Evolutionary conservation across 129 eudicot genomes (phyloP).

Genomic region (Escallonia rubra): DNA sequence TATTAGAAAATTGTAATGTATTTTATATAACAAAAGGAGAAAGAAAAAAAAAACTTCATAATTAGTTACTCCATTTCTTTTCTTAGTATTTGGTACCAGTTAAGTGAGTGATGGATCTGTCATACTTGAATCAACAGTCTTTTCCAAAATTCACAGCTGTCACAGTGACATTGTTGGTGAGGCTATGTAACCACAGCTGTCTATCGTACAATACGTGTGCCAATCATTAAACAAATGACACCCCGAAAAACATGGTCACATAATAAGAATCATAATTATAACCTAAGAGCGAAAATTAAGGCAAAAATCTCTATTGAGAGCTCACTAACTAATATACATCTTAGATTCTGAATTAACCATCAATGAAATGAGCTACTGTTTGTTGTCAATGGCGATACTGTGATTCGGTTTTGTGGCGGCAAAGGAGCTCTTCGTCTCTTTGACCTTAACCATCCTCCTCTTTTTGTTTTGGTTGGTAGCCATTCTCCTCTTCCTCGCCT

Average conservation of each 20-base stretch:
- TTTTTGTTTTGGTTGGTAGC: neutral
- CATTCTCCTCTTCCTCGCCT: constrained; percentile 40
- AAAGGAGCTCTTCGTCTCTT: constrained; percentile 22
- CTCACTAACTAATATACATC: neutral
- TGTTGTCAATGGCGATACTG: neutral
- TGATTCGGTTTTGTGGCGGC: neutral
- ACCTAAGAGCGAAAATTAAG: neutral
- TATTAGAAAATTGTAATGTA: no score
- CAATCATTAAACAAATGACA: no score
- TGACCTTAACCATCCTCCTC: constrained; percentile 33
- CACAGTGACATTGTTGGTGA: neutral
- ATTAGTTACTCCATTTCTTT: no score
- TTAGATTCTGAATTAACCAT: no score
- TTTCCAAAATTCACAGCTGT: no score
- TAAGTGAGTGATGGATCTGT: no score
- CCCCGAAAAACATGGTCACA: neutral
- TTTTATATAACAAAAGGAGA: no score
- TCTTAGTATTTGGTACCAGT: no score
- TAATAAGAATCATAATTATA: no score
- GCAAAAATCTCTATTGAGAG: neutral
- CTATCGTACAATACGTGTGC: neutral
- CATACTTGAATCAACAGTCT: neutral
- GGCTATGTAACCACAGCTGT: neutral
- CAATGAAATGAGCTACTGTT: neutral
- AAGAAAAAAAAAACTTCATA: no score